Conservation (phyloP, 108 stramenopile species). For the Stephanodiscus minutulus region DNA sequence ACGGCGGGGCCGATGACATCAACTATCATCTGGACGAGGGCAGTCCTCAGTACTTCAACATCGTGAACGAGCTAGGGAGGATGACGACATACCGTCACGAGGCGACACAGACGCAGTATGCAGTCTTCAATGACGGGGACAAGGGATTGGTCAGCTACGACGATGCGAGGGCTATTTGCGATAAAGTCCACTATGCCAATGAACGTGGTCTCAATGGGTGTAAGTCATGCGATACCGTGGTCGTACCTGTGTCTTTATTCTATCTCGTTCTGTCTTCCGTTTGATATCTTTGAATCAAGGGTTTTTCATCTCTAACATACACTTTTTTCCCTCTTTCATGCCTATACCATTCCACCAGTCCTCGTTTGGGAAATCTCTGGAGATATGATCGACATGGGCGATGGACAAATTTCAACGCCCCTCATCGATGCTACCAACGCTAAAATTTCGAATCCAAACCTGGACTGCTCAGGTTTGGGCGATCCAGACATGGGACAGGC, state of each 20-base stretch:
- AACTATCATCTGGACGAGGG: conserved; percentile 51
- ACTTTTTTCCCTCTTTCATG: neutral
- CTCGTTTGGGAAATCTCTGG: conserved; percentile 46
- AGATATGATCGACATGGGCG: conserved; percentile 36
- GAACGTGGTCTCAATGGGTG: conserved; percentile 43
- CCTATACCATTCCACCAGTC: conserved; percentile 5
- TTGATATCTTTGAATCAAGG: too few relatives aligned
- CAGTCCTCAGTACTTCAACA: conserved; percentile 54
- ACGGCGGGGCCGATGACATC: conserved; percentile 38
- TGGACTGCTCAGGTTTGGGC: conserved; percentile 34
- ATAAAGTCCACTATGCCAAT: conserved; percentile 47
- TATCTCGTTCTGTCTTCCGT: neutral
- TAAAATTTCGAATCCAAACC: conserved; percentile 31
- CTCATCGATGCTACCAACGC: conserved; percentile 39
- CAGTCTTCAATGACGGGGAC: conserved; percentile 33
- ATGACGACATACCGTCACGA: conserved; percentile 50
- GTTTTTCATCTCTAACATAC: neutral
- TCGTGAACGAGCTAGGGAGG: conserved; percentile 21
- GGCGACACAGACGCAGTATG: conserved; percentile 47
- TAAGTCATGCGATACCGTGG: conserved; percentile 14
- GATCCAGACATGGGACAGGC: conserved; percentile 15
- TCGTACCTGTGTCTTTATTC: neutral
- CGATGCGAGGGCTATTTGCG: conserved; percentile 47
- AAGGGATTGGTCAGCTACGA: conserved; percentile 44
- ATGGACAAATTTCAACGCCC: conserved; percentile 34